Percentiles rank a stretch among this genome's conserved stretches.
These are phyloP conservation scores for Pythium brassicae DNA, from an alignment of 352 stramenopile genomes.

Conservation along the genomic window DNA sequence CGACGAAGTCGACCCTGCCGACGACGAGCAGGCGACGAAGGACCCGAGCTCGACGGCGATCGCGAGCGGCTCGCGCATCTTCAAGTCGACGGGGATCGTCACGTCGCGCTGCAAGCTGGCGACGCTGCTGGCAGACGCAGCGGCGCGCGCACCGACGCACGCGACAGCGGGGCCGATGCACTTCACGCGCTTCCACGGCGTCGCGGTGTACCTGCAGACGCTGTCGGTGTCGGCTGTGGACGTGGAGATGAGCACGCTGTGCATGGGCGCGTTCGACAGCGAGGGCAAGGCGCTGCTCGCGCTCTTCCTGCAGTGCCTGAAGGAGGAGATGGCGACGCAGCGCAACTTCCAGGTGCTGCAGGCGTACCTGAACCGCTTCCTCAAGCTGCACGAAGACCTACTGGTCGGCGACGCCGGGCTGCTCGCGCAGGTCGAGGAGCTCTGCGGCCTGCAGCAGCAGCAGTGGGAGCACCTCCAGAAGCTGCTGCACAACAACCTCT, in stretches of 20 bases:
- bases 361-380: conserved; percentile 82
- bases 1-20: conserved; percentile 21
- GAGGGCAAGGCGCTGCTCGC: conserved; percentile 62
- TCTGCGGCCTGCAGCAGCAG: conserved; percentile 58
- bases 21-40: conserved; percentile 19
- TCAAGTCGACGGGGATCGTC: conserved; percentile 66
- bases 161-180: conserved; percentile 16
- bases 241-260: conserved; percentile 80
- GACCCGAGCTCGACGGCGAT: conserved; percentile 6
- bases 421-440: conserved; percentile 46
- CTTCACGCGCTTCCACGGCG: conserved; percentile 35
- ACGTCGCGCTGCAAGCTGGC: conserved; percentile 73
- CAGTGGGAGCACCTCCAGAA: conserved; percentile 82
- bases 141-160: conserved; percentile 11
- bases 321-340: conserved; percentile 42
- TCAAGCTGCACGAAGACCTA: conserved; percentile 81
- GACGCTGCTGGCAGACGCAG: conserved; percentile 36
- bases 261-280: conserved; percentile 78
- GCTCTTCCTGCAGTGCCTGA: conserved; percentile 62
- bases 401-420: conserved; percentile 50
- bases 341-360: conserved; percentile 79
- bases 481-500: conserved; percentile 82
- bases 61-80: conserved; percentile 44
- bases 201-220: conserved; percentile 62
- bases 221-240: conserved; percentile 72